Base-by-base conservation (phyloP, 169 alveolate species). In the Eimeria tenella region DNA sequence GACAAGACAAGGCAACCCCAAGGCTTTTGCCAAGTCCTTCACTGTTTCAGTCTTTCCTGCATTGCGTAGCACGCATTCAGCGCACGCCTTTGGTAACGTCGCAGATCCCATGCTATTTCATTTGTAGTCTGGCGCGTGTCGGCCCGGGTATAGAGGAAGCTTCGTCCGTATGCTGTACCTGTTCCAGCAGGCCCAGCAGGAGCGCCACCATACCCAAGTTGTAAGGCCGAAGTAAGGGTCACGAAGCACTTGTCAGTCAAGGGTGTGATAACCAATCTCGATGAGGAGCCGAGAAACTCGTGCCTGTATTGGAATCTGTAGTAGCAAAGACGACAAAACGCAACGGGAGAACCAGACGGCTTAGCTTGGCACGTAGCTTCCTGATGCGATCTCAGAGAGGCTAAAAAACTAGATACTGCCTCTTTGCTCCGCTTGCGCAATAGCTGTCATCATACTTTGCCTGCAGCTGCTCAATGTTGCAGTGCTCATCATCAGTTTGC, bases 11-110 rank as follows among this genome's bases (percentile, higher is more conserved):
- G 98, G 98, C 92, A 98, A 97, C 53, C 98, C 99, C 96, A 98
- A 95, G 19, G 99, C 99, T 79, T 93, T 94, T 4, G 99, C 99
- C 92, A 98, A 97, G 96, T 98, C 99, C 96, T 98, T 98, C 86
- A 99, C 98, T 31, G 99, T 98, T 97, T 98, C 99, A 52, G 99
- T 98, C 96, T 98, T 98, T 52, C 99, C 99, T 49, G 99, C 97
- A 97, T 96, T 49, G 52, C 50, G 42, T 53, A 17, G 15, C 1
- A 42, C 10, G 25, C 49, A 31, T 10, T n/a, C 49, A 31, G 42
- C 42, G 42, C 42, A 31, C 42, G 42, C 42, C 42, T 31, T 31
- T 31, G 42, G 42, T 31, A 31, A 31, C 42, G 2, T 31, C 42
- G 42, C 42, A 31, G 0, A 31, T 31, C 42, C 42, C 42, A 31